Conservation (phyloP, 805 yeast species). For the Candida argentea region DNA sequence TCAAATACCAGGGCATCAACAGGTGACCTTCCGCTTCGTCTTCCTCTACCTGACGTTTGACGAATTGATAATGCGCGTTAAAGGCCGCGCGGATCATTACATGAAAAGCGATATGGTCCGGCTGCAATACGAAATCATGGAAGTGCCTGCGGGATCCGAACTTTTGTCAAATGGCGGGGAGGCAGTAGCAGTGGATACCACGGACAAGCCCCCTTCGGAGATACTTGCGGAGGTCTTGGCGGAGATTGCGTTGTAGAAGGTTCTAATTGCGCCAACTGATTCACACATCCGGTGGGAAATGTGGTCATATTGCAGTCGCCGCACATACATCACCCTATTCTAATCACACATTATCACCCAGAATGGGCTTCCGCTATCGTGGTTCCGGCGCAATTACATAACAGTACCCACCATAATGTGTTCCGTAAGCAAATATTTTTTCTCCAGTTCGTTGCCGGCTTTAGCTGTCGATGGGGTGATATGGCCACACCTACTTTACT, state of each 20-base stretch:
- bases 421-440: no score
- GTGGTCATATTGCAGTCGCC: no score
- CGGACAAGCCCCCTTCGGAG: slow-evolving; percentile 17
- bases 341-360: no score
- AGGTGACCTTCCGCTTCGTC: slow-evolving; percentile 43
- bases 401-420: no score
- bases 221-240: slow-evolving; percentile 13
- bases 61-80: slow-evolving; percentile 52
- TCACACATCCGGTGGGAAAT: background rate
- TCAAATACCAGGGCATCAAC: slow-evolving; percentile 7
- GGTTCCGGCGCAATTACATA: no score
- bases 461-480: no score
- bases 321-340: no score
- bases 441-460: no score
- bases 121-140: slow-evolving; percentile 67
- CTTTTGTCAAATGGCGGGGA: slow-evolving; percentile 27
- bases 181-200: slow-evolving; percentile 24
- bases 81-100: slow-evolving; percentile 61
- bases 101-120: slow-evolving; percentile 83
- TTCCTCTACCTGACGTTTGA: slow-evolving; percentile 59
- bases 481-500: no score
- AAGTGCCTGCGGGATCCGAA: slow-evolving; percentile 47
- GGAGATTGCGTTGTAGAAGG: slow-evolving; percentile 1
- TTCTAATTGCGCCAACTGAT: background rate
- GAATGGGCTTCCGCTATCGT: no score